Evolutionary conservation across 106 monocot genomes (phyloP), one percentile per base, ranked within the genome.

Genomic region (Dendrobium officinale): DNA sequence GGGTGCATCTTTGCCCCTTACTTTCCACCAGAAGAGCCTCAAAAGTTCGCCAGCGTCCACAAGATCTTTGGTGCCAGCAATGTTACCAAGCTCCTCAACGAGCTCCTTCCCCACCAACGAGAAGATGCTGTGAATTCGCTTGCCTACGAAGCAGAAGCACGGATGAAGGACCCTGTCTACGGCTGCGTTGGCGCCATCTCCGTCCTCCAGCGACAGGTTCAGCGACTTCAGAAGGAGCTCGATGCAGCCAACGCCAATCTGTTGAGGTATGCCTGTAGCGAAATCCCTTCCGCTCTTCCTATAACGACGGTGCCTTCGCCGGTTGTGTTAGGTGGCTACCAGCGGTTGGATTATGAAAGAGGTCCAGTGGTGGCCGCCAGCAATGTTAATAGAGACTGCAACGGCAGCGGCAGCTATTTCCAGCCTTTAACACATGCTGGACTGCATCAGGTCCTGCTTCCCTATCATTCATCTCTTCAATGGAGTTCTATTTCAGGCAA

Each of bases 1-100:
- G 89, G 87, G 22, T 92, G 91, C 87, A 84, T 92, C 78, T 92
- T 92, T n/a, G 91, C 91, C 1, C 91, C 89, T n/a, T 89, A 92
- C 80, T 92, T 92, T 78, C 91, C 91, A 1, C 89, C 91, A 2
- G 89, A 92, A 43, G 89, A 92, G 70, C 91, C 89, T 1, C 86
- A 87, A 66, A 92, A 89, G 85, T 92, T 92, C 29, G 79, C 78
- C 26, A 92, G 77, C 68, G 91, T 92, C 5, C 91, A 92, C 89
- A 92, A 92, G 81, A 58, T 92, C 56, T 92, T 92, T 58, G 91
- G 91, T 0, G 91, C 91, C 6, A 87, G 86, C 87, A 92, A 92
- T 55, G 91, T 92, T 18, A 82, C 87, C 1, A 92, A 92, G 83
- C 83, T 92, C 49, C 89, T 92, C 56, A 86, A 85, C 59, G 91